Base-by-base conservation (phyloP, 1,284 basidiomycete species). In the Cryptococcus sp. region DNA sequence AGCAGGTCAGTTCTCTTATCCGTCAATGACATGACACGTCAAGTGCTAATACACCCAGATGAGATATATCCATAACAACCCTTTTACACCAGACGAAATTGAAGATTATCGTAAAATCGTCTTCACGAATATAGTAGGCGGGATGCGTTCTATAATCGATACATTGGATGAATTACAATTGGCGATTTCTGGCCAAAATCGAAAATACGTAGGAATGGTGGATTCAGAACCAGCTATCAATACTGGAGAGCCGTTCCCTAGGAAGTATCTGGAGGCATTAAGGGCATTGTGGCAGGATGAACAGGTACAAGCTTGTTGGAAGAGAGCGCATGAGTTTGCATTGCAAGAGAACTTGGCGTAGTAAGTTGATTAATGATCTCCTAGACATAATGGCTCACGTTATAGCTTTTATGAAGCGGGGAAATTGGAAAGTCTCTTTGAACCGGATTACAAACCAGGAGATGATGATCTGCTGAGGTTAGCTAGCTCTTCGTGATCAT, bases 151-250 rank as follows among this genome's bases (percentile, higher is more conserved):
- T 56, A 80, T 94, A 46, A 80, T 96, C 47, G 89, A 94, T 57
- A 85, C 90, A 1, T 89, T 94, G 86, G 88, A 89, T 58, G 89
- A 91, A 63, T 87, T 92, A 82, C 85, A 84, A 1, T 81, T 93
- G 55, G 81, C 85, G 58, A 82, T 95, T 23, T 76, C 80, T 4
- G 81, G 84, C 4, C 80, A 83, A 11, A 87, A 87, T 67, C 58
- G 76, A 37, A 59, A 59, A 53, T 71, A 72, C 52, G 75, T 88
- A 43, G 81, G 82, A n/a, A 64, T 87, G 50, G 77, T 95, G 56
- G 84, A 86, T 61, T 80, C 83, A 46, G 86, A 86, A 15, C 78
- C 79, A 8, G 88, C 92, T 58, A 76, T 95, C 49, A 81, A 84
- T 53, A 88, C 92, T 55, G 86, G 86, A 46, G 87, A 95, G 83